Evolutionary conservation across 1,284 basidiomycete genomes (phyloP).

Genomic region (Papiliotrema terrestris): DNA sequence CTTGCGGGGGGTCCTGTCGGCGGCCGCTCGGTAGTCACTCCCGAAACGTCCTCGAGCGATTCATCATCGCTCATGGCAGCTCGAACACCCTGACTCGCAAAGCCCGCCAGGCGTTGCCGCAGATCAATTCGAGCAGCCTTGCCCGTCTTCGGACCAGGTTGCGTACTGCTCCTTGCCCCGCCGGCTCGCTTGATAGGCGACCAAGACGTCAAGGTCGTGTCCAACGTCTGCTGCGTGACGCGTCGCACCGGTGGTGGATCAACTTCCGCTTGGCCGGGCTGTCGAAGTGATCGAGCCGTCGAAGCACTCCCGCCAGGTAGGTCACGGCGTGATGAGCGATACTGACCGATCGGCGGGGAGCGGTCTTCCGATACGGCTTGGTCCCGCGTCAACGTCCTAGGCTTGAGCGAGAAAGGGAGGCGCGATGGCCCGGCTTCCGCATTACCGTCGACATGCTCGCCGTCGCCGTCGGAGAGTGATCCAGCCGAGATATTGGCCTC

Average conservation of each 20-base stretch:
- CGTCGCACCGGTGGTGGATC: background rate
- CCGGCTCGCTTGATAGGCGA: conserved; percentile 15
- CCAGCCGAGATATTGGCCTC: no score
- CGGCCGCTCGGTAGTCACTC: background rate
- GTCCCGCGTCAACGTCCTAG: background rate
- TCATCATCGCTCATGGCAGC: conserved; percentile 20
- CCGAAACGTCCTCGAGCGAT: background rate
- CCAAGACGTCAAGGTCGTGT: conserved; percentile 26
- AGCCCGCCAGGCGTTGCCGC: conserved; percentile 54
- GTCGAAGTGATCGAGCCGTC: no score
- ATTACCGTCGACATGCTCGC: no score
- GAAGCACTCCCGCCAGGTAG: no score
- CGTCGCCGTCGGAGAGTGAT: no score
- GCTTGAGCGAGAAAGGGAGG: background rate
- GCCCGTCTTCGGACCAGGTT: conserved; percentile 13
- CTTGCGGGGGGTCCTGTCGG: background rate
- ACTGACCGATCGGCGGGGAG: no score
- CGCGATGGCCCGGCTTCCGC: background rate
- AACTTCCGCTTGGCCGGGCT: no score
- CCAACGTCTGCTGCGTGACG: conserved; percentile 14
- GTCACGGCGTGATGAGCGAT: no score
- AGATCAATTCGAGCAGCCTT: conserved; percentile 46
- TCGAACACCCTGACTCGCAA: conserved; percentile 56
- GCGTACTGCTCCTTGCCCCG: background rate
- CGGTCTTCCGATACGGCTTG: conserved; percentile 1